Percentiles rank a stretch among this genome's conserved stretches.
phyloP scores from a whole-genome alignment of 2,329 filamentous ascomycete species.

The Ilyonectria mors-panacis region DNA sequence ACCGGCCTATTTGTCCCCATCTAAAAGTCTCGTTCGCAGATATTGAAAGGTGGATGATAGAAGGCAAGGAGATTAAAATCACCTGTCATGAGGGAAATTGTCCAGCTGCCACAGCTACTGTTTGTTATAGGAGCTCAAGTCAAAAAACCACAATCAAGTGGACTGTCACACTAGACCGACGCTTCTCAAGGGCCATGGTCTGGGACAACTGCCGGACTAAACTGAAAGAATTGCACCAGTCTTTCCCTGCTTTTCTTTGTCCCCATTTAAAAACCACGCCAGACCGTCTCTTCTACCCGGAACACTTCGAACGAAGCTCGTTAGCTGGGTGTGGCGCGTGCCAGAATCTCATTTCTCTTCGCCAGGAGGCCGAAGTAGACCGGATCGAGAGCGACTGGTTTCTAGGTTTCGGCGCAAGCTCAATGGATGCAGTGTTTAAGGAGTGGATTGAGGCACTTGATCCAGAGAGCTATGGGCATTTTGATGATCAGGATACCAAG shows the following conservation, averaged over 20 bases:
- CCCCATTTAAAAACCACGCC: background rate
- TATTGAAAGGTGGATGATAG: background rate
- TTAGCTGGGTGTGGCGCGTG: background rate
- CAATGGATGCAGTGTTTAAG: background rate
- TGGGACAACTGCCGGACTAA: background rate
- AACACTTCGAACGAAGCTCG: background rate
- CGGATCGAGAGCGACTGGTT: too few relatives aligned
- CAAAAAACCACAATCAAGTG: background rate
- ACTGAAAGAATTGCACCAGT: background rate
- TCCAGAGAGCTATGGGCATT: background rate
- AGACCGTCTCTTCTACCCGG: background rate
- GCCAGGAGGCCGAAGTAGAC: too few relatives aligned
- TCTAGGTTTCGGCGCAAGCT: background rate
- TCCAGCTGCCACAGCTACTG: background rate
- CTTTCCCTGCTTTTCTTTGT: background rate
- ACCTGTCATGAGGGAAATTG: background rate
- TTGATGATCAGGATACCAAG: background rate
- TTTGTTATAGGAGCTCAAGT: background rate
- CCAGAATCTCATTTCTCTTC: too few relatives aligned
- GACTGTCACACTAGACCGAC: background rate
- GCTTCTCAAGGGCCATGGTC: background rate
- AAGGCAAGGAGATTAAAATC: background rate
- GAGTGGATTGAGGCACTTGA: background rate
- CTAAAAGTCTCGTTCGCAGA: background rate
- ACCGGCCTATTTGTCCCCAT: background rate